Evolutionary conservation across 208 protist species (phyloP).

Genomic region (Wallacemonas rigidus): DNA sequence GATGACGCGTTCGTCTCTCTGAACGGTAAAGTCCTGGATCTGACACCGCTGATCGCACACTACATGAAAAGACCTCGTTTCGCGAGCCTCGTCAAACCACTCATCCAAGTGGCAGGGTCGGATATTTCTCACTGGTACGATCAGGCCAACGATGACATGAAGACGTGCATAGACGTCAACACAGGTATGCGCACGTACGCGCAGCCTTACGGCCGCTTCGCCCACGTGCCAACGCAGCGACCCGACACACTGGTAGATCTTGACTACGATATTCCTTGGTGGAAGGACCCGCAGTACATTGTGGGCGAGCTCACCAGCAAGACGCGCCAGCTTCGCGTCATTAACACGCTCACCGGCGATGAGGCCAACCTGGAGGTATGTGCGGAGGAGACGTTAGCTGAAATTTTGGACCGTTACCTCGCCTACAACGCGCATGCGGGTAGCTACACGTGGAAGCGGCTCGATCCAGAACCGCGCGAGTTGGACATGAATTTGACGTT

Average conservation of each 20-base stretch:
- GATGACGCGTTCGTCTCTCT: slow-evolving; percentile 90
- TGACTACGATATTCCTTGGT: slow-evolving; percentile 90
- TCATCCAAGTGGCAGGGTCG: slow-evolving; percentile 80
- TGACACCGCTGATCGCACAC: slow-evolving; percentile 80
- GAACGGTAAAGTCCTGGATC: slow-evolving; percentile 90
- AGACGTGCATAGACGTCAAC: slow-evolving; percentile 80
- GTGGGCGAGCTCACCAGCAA: slow-evolving; percentile 88
- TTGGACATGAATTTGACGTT: slow-evolving; percentile 91
- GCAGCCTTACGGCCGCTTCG: slow-evolving; percentile 86
- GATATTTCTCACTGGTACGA: slow-evolving; percentile 95
- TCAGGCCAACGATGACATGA: slow-evolving; percentile 63
- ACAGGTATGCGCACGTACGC: slow-evolving; percentile 87
- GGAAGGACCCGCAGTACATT: slow-evolving; percentile 83
- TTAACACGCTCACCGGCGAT: slow-evolving; percentile 90
- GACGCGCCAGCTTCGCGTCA: slow-evolving; percentile 87
- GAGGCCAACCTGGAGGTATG: slow-evolving; percentile 93
- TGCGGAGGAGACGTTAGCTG: slow-evolving; percentile 88
- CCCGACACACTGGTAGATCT: slow-evolving; percentile 85
- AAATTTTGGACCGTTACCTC: slow-evolving; percentile 92
- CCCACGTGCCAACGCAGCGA: slow-evolving; percentile 86
- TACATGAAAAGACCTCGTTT: slow-evolving; percentile 60
- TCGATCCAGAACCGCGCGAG: slow-evolving; percentile 68
- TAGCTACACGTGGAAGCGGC: slow-evolving; percentile 93
- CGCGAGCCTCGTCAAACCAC: slow-evolving; percentile 64
- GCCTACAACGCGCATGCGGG: slow-evolving; percentile 88